Evolutionary conservation across 1,139 yeast species (phyloP), one percentile per base, ranked within the genome.

Genomic region (Pichia sp.): DNA sequence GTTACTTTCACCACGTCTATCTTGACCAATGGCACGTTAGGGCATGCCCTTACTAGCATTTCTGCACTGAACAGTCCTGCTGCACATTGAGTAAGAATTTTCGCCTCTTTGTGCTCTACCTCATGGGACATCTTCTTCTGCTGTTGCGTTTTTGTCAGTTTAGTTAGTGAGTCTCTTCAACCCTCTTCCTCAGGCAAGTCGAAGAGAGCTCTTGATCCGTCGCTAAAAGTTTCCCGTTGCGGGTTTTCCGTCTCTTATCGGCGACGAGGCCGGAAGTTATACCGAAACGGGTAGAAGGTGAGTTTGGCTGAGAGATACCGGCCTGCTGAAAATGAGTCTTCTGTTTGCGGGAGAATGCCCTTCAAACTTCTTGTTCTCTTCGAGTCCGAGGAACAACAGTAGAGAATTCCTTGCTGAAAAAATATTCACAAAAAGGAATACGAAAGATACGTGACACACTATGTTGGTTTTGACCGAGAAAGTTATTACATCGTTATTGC

Each of bases 381-480:
- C n/a, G n/a, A n/a, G n/a, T n/a, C n/a, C n/a, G n/a, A n/a, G n/a
- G n/a, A n/a, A n/a, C n/a, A n/a, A n/a, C n/a, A n/a, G n/a, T n/a
- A n/a, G n/a, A n/a, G n/a, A n/a, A n/a, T n/a, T n/a, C n/a, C n/a
- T n/a, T n/a, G n/a, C n/a, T n/a, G n/a, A n/a, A n/a, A n/a, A n/a
- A n/a, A n/a, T n/a, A n/a, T n/a, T n/a, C n/a, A n/a, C n/a, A n/a
- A n/a, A n/a, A n/a, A n/a, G n/a, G n/a, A n/a, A n/a, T n/a, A n/a
- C 9, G 6, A 25, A 9, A 9, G 9, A 25, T 25, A 25, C 8
- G 28, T 9, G 28, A 31, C 16, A 31, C n/a, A n/a, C n/a, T 7
- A 56, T 57, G 60, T 28, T 57, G 7, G 51, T 57, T 8, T 13
- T 57, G 1, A 44, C 48, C 13, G 58, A 57, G 4, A 36, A 23